Evolutionary conservation across 768 basidiomycete genomes (phyloP), one percentile per base, ranked within the genome.

Genomic region (Trametes coccinea): DNA sequence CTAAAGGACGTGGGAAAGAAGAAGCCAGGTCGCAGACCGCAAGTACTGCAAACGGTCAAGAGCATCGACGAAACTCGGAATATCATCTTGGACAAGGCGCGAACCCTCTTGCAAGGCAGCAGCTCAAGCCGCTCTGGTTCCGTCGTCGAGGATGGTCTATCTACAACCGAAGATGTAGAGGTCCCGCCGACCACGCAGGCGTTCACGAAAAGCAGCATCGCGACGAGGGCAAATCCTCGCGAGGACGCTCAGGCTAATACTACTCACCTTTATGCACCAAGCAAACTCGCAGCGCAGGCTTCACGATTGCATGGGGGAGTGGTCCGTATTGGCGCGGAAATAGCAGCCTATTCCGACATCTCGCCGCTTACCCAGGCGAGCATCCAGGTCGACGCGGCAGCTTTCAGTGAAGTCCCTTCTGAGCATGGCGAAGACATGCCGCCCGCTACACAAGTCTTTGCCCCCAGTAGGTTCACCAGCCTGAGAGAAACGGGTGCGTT

Each of bases 21-120:
- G 68, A 84, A 80, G 69, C 80, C 77, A 65, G 67, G 65, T 5
- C 80, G 73, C 65, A 61, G 68, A 3, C 80, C 65, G 22, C 72
- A 76, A 47, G 67, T 74, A 16, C 61, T 72, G 49, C 74, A 79
- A 45, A 82, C 80, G 7, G 76, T 90, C 55, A 76, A 76, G 66
- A 77, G 70, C 40, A 70, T 82, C n/a, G 67, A 73, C 4, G 76
- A 80, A 45, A 84, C 81, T 5, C 82, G 86, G 8, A 72, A 70
- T 8, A 61, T 34, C 34, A 82, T 82, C 52, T 40, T 80, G 17
- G 72, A 70, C 55, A 76, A 70, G 64, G 81, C 80, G 16, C 73
- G 67, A 13, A 63, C 63, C 30, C 64, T 82, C 3, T 72, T 82
- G 4, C 71, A 67, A 14, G 39, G 62, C 29, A 39, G 59, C n/a